Percentiles rank a stretch among this genome's conserved stretches.
Evolutionary conservation across 2,329 filamentous ascomycete species (phyloP).

Genomic region (Fusarium denticulatum): DNA sequence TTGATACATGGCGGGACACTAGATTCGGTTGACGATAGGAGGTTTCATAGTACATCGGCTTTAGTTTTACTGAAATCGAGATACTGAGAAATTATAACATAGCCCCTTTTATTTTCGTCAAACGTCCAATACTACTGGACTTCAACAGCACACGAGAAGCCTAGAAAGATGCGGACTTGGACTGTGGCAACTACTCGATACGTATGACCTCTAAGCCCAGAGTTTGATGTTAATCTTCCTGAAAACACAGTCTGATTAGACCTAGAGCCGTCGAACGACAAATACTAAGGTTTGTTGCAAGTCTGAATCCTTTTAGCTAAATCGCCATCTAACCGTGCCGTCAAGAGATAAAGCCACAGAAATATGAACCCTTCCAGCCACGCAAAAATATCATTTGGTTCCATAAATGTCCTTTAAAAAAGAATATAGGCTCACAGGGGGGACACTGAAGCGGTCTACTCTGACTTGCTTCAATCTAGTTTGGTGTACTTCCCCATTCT

Average conservation of each 20-base stretch:
- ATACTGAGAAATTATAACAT: not conserved
- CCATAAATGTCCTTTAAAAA: no score
- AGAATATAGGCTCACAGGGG: no score
- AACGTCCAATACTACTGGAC: not conserved
- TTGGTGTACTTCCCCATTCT: not conserved
- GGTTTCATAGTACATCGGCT: no score
- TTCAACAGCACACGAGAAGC: not conserved
- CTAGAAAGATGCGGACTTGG: not conserved
- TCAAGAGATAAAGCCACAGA: no score
- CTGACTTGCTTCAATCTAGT: not conserved
- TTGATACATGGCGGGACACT: no score
- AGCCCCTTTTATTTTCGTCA: not conserved
- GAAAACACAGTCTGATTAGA: not conserved
- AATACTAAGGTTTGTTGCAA: not conserved
- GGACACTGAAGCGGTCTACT: not conserved
- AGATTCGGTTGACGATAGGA: no score
- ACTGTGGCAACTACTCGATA: not conserved
- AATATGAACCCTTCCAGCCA: not conserved
- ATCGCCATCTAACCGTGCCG: not conserved
- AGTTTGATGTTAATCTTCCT: not conserved
- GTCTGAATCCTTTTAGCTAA: not conserved
- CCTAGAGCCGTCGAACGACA: not conserved
- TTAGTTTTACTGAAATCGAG: not conserved
- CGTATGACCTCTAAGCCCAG: no score
- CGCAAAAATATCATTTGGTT: not conserved